Evolutionary conservation across 345 rosid species (phyloP).

Genomic region (Noccaea bulbosa): DNA sequence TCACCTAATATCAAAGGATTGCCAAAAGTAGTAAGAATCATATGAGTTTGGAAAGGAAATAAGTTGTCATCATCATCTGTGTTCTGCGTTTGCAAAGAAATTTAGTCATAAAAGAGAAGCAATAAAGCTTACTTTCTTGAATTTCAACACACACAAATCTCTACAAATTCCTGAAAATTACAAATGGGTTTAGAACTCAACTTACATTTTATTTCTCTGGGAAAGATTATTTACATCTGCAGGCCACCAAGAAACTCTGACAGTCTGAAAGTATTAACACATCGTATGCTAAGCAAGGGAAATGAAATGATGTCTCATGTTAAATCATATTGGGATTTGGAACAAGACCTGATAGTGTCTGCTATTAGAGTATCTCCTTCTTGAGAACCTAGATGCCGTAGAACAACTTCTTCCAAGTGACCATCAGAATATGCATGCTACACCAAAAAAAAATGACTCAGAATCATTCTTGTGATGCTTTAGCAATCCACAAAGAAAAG

Average conservation of each 20-base stretch:
- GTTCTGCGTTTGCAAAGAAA: conserved; percentile 25
- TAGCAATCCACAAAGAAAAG: background rate
- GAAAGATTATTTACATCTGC: conserved; percentile 37
- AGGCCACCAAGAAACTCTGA: conserved; percentile 66
- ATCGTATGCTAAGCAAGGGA: background rate
- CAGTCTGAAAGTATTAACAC: conserved; percentile 56
- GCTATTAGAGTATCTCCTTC: conserved; percentile 66
- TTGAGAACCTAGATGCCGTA: conserved; percentile 75
- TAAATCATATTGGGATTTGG: background rate
- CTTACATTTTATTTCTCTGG: conserved; percentile 30
- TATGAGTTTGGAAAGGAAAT: conserved; percentile 24
- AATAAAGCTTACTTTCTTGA: background rate
- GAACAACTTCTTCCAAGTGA: conserved; percentile 69
- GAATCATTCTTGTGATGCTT: background rate
- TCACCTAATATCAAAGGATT: conserved; percentile 31
- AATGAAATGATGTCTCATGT: conserved; percentile 1
- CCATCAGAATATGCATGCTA: conserved; percentile 84
- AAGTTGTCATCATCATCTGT: conserved; percentile 29
- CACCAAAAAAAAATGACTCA: conserved; percentile 29
- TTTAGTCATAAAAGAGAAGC: conserved; percentile 1
- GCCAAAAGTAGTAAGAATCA: conserved; percentile 25
- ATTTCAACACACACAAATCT: background rate
- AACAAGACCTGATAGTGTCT: conserved; percentile 51
- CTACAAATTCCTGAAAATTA: background rate
- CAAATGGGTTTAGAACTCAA: conserved; percentile 15